phyloP scores from a whole-genome alignment of 331 rosid species.

The Malus hybrid region DNA sequence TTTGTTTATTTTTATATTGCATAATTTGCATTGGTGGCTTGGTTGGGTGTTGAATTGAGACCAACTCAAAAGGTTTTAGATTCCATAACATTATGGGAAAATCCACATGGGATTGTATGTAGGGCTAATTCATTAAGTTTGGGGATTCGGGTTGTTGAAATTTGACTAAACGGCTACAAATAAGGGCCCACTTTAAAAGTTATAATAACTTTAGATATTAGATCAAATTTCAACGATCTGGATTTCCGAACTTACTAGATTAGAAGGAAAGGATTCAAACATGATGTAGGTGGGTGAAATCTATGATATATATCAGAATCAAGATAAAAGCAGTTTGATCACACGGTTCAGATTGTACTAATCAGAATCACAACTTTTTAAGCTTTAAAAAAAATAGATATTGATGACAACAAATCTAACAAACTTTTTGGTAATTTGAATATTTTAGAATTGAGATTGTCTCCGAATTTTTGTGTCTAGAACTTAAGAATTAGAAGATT shows the following conservation, averaged over 20 bases:
- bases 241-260: too few relatives aligned
- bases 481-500: too few relatives aligned
- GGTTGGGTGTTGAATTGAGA: not conserved
- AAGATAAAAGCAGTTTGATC: not conserved
- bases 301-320: not conserved
- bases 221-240: too few relatives aligned
- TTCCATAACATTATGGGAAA: not conserved
- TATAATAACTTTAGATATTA: too few relatives aligned
- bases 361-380: not conserved
- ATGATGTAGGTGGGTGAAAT: not conserved
- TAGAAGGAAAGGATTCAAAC: too few relatives aligned
- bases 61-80: not conserved
- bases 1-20: not conserved
- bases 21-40: not conserved
- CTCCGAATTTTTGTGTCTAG: too few relatives aligned
- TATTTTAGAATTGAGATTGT: too few relatives aligned
- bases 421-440: not conserved
- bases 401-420: not conserved
- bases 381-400: not conserved
- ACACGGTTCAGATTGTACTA: too few relatives aligned
- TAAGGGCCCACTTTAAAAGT: too few relatives aligned
- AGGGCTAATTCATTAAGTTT: too few relatives aligned
- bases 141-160: too few relatives aligned
- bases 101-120: not conserved
- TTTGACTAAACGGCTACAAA: too few relatives aligned